phyloP scores from a whole-genome alignment of 129 eudicot species.

The Arctium minus region DNA sequence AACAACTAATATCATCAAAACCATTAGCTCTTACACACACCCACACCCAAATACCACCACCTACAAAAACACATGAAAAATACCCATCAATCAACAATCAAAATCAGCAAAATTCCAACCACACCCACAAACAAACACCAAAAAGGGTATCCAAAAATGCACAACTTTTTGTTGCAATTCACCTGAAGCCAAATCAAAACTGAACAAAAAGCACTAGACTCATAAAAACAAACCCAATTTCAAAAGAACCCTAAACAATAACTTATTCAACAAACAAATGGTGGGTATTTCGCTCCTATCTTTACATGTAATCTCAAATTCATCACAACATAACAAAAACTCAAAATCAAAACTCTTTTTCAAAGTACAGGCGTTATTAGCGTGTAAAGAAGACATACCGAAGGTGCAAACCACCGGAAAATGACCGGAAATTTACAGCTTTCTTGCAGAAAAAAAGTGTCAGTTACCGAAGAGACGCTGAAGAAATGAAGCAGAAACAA shows the following conservation, averaged over 20 bases:
- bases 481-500: conserved; percentile 2
- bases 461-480: conserved; percentile 51
- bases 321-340: not conserved
- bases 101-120: not conserved
- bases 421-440: conserved; percentile 35
- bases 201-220: not conserved
- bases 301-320: conserved; percentile 2
- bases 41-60: conserved; percentile 6
- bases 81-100: not conserved
- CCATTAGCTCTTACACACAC: not conserved
- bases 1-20: conserved; percentile 11
- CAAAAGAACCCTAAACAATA: conserved; percentile 17
- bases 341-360: conserved; percentile 1
- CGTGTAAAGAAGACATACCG: conserved; percentile 34
- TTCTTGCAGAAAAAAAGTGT: conserved; percentile 25
- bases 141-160: conserved; percentile 23
- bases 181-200: conserved; percentile 15
- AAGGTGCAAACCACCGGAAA: conserved; percentile 19
- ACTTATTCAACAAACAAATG: conserved; percentile 5
- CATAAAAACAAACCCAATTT: not conserved
- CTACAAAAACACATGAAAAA: conserved; percentile 1
- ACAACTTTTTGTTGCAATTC: conserved; percentile 12
- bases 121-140: conserved; percentile 18
- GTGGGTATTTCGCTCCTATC: conserved; percentile 18
- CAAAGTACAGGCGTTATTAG: not conserved